Evolutionary conservation across 2,329 filamentous ascomycete genomes (phyloP).

Genomic region (Talaromyces sp.): DNA sequence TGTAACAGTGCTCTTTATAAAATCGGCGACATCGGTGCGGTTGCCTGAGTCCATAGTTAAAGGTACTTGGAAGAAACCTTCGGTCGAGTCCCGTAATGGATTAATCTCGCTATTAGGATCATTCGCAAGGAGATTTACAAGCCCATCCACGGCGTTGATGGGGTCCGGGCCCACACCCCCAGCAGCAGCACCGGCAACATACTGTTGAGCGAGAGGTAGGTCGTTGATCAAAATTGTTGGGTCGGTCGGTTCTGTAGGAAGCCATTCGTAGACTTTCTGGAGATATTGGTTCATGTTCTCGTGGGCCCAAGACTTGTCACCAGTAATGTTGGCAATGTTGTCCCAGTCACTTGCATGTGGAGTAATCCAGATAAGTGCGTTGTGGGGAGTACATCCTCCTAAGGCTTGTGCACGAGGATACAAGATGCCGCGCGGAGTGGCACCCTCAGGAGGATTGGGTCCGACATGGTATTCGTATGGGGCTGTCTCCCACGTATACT

Average conservation of each 20-base stretch:
- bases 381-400: constrained; percentile 63
- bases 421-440: constrained; percentile 55
- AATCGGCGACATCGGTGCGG: constrained; percentile 42
- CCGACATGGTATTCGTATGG: constrained; percentile 57
- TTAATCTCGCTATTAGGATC: too few relatives aligned
- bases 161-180: constrained; percentile 42
- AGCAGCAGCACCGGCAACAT: constrained; percentile 55
- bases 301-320: constrained; percentile 60
- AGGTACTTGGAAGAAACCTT: not conserved
- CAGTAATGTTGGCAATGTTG: constrained; percentile 59
- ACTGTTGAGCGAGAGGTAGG: constrained; percentile 54
- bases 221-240: constrained; percentile 56
- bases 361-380: constrained; percentile 61
- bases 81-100: too few relatives aligned
- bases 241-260: constrained; percentile 22
- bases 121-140: constrained; percentile 28
- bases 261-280: constrained; percentile 41
- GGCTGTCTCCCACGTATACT: constrained; percentile 45
- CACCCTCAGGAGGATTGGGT: constrained; percentile 55
- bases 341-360: constrained; percentile 63
- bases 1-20: constrained; percentile 29
- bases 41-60: not conserved
- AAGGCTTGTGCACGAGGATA: constrained; percentile 61
- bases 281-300: constrained; percentile 61
- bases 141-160: constrained; percentile 43